Conservation (phyloP, 2,329 filamentous ascomycete genomes). For the Aspergillus fijiensis region DNA sequence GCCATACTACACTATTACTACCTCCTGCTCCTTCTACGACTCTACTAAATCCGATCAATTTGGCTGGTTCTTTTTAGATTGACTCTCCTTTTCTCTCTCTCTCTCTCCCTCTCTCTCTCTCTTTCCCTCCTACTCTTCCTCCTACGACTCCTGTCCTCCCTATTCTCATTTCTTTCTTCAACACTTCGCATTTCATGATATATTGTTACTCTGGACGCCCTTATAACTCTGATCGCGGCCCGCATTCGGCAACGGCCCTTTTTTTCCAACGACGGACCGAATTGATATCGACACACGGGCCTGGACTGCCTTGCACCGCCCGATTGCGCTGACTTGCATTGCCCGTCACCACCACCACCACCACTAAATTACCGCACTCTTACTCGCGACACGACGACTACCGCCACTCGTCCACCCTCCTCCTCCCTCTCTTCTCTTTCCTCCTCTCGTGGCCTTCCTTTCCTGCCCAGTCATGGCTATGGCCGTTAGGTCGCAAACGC, state of each 20-base stretch:
- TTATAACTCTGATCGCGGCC: slow-evolving; percentile 13
- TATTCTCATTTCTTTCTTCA: slow-evolving; percentile 9
- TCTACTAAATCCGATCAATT: slow-evolving; percentile 2
- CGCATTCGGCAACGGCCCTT: slow-evolving; percentile 5
- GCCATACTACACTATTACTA: not conserved
- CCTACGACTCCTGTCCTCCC: slow-evolving; percentile 1
- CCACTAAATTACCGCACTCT: not conserved
- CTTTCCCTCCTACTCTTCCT: not conserved
- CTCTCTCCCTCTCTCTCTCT: slow-evolving; percentile 7
- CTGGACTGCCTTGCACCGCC: slow-evolving; percentile 17
- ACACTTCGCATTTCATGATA: slow-evolving; percentile 6
- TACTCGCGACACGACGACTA: not conserved
- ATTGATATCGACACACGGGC: slow-evolving; percentile 16
- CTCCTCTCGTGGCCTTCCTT: slow-evolving; percentile 21
- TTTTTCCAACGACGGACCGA: slow-evolving; percentile 8
- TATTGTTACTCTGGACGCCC: not conserved
- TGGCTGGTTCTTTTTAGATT: slow-evolving; percentile 8
- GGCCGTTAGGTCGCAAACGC: slow-evolving; percentile 40
- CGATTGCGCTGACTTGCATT: slow-evolving; percentile 7
- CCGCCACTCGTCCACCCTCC: slow-evolving; percentile 8
- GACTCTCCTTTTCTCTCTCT: slow-evolving; percentile 10
- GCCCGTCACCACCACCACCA: not conserved
- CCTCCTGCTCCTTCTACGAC: slow-evolving; percentile 5
- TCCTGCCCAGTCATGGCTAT: slow-evolving; percentile 35
- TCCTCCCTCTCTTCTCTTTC: slow-evolving; percentile 2